These are phyloP conservation scores for Anthracocystis panici-leucophaei DNA, from an alignment of 1,284 basidiomycete species.

Conservation along the genomic window DNA sequence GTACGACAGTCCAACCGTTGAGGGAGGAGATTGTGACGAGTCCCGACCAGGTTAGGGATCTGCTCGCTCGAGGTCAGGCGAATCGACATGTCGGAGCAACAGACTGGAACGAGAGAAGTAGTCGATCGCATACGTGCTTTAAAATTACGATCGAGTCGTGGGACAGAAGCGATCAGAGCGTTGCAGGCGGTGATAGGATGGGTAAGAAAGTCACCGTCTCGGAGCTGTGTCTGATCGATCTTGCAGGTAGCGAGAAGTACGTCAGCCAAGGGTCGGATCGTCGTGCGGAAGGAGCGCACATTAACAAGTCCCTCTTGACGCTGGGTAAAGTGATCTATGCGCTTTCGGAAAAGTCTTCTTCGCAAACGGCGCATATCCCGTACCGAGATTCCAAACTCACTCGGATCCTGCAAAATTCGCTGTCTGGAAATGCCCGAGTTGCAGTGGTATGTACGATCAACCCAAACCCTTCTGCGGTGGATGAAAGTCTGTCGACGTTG, in stretches of 20 bases:
- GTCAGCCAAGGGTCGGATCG: conserved; percentile 57
- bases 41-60: conserved; percentile 84
- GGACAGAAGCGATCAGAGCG: conserved; percentile 33
- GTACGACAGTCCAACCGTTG: conserved; percentile 76
- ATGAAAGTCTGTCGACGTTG: conserved; percentile 85
- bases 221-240: conserved; percentile 84
- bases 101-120: conserved; percentile 96
- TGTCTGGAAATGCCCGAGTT: conserved; percentile 93
- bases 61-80: conserved; percentile 85
- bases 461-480: conserved; percentile 72
- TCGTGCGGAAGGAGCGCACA: conserved; percentile 71
- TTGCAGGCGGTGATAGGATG: not conserved
- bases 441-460: conserved; percentile 92
- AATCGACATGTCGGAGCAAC: conserved; percentile 91
- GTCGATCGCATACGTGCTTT: conserved; percentile 84
- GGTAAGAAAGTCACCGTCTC: conserved; percentile 62
- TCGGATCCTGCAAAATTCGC: conserved; percentile 90
- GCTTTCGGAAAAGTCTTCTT: conserved; percentile 53
- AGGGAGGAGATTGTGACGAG: conserved; percentile 92
- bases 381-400: conserved; percentile 95
- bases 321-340: conserved; percentile 68
- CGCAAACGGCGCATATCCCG: conserved; percentile 77
- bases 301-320: conserved; percentile 73
- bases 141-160: conserved; percentile 71
- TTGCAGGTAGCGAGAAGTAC: conserved; percentile 96